These are phyloP conservation scores for Cladosporium colombiae DNA, from an alignment of 2,329 filamentous ascomycete species.

Conservation along the genomic window DNA sequence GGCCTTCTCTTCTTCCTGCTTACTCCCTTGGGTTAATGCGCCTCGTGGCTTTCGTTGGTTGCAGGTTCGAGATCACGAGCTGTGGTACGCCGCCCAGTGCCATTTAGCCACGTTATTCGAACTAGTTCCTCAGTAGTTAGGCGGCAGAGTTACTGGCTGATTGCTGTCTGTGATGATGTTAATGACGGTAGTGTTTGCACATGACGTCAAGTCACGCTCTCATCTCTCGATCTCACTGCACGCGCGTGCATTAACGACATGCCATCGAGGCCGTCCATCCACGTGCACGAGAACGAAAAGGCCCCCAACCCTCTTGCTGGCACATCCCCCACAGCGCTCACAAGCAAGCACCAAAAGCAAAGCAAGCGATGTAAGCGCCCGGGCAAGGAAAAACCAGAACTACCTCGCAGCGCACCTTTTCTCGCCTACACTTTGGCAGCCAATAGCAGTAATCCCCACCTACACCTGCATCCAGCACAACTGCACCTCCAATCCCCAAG, in stretches of 20 bases:
- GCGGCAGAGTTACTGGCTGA: neutral
- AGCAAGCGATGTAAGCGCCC: neutral
- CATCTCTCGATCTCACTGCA: neutral
- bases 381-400: neutral
- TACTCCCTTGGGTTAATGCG: neutral
- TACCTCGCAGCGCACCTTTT: neutral
- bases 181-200: neutral
- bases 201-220: neutral
- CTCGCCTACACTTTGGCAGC: neutral
- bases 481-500: neutral
- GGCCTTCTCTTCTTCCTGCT: neutral
- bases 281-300: neutral
- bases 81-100: neutral
- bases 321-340: neutral
- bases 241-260: neutral
- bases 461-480: neutral
- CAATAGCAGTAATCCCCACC: neutral
- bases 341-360: neutral
- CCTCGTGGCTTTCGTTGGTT: neutral
- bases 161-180: neutral
- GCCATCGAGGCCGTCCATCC: neutral
- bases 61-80: neutral
- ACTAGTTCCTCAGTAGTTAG: neutral
- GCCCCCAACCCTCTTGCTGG: neutral
- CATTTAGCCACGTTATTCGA: neutral